Evolutionary conservation across 441 rosid genomes (phyloP), one percentile per base, ranked within the genome.

Genomic region (Erodium trifolium): DNA sequence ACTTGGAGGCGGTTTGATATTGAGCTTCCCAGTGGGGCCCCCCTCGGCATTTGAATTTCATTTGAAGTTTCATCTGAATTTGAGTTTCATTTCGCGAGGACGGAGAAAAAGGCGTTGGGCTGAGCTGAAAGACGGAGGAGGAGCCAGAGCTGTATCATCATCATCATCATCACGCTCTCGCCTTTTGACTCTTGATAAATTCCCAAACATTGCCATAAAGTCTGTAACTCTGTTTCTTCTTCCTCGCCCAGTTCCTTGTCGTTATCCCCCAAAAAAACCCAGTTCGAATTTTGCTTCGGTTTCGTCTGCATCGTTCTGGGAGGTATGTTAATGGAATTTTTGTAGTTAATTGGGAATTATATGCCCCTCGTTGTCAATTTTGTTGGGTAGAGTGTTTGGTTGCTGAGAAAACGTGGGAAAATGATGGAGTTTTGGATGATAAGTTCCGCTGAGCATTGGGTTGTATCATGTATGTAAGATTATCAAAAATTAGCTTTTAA

Each of bases 1-100:
- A 75, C 35, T 76, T 2, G 75, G 23, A 2, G 63, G 3, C 18
- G 31, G 7, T 60, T n/a, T 51, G 86, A 86, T 78, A 84, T 79
- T 82, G 57, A 60, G 27, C 27, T 23, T 2, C 27, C 27, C 27
- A 23, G 27, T 23, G 57, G 78, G 85, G 68, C 57, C 80, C 84
- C 76, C 34, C 9, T 6, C 14, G 64, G 23, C 37, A 29, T 65
- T 70, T 37, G 17, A 19, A 41, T 67, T 59, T 75, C 16, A 23
- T 34, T 66, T 63, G 76, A 39, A 70, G 66, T 73, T 67, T 63
- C 7, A 41, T 27, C 10, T 37, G 70, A 67, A 78, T 79, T 70
- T 82, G 68, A 67, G 71, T 77, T 75, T 78, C 75, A 72, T 73
- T 63, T 76, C 57, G 13, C 13, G 51, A 23, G 51, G 51, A 10